Evolutionary conservation across 1,284 basidiomycete species (phyloP).

Genomic region (Cryptococcus neoformans): DNA sequence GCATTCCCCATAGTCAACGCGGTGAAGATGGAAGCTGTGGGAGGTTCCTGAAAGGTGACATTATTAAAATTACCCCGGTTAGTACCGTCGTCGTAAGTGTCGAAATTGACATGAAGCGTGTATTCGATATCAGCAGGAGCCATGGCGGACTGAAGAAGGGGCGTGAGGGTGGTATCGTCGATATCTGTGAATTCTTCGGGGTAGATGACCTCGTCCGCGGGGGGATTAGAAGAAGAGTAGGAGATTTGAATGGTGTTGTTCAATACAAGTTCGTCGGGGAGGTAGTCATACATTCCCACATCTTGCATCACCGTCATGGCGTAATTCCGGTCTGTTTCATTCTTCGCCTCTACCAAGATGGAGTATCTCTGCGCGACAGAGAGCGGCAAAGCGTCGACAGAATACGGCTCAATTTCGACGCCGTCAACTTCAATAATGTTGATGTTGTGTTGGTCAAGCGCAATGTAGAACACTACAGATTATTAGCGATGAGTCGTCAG

Average conservation of each 20-base stretch:
- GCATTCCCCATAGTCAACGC: conserved; percentile 70
- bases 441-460: conserved; percentile 92
- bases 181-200: conserved; percentile 32
- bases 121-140: conserved; percentile 41
- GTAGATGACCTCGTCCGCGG: conserved; percentile 9
- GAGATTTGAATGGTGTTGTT: conserved; percentile 74
- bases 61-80: conserved; percentile 45
- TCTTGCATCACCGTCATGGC: conserved; percentile 88
- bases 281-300: conserved; percentile 64
- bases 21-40: conserved; percentile 71
- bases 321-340: conserved; percentile 80
- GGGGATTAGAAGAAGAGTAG: conserved; percentile 50
- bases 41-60: conserved; percentile 49
- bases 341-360: conserved; percentile 81
- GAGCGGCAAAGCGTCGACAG: conserved; percentile 66
- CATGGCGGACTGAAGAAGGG: conserved; percentile 37
- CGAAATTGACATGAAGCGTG: conserved; percentile 50
- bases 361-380: conserved; percentile 90
- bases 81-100: conserved; percentile 50
- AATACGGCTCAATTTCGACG: conserved; percentile 69
- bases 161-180: conserved; percentile 51
- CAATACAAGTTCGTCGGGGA: conserved; percentile 67
- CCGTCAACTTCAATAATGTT: conserved; percentile 85
- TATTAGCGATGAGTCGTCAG: background rate
- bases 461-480: conserved; percentile 64